These are phyloP conservation scores for Geoglossum cookeanum DNA, from an alignment of 2,329 filamentous ascomycete genomes.

Conservation along the genomic window DNA sequence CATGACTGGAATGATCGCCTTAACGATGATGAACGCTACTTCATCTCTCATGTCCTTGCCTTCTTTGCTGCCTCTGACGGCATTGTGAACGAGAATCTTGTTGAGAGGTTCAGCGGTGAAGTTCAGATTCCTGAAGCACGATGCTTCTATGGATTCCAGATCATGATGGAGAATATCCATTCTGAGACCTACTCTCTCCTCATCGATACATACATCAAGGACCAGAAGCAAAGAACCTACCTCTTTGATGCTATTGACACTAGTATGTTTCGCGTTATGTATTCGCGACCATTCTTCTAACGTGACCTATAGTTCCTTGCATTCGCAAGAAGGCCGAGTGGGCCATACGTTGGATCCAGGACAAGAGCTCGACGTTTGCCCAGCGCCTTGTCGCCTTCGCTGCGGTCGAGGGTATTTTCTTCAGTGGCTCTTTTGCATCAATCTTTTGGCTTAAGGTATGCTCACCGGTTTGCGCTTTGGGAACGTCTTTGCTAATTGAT, in stretches of 20 bases:
- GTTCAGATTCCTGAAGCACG: conserved; percentile 95
- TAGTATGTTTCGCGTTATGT: conserved; percentile 37
- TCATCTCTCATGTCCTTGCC: conserved; percentile 93
- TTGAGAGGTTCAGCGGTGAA: conserved; percentile 93
- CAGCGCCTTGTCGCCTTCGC: conserved; percentile 93
- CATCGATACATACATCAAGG: conserved; percentile 98
- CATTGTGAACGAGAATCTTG: conserved; percentile 98
- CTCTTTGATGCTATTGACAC: conserved; percentile 98
- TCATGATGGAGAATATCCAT: conserved; percentile 99
- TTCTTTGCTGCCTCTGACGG: conserved; percentile 98
- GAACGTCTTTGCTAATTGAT: not conserved
- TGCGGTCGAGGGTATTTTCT: conserved; percentile 98
- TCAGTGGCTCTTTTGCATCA: conserved; percentile 92
- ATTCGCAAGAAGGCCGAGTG: conserved; percentile 98
- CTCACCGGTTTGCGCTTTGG: not conserved
- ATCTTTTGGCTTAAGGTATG: conserved; percentile 87
- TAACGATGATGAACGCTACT: conserved; percentile 94
- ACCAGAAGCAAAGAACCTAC: conserved; percentile 80
- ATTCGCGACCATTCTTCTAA: not conserved
- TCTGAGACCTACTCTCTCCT: conserved; percentile 98
- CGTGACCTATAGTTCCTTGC: conserved; percentile 49
- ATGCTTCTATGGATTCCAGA: conserved; percentile 99
- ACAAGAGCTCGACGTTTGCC: conserved; percentile 85
- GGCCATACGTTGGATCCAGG: conserved; percentile 87
- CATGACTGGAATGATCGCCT: conserved; percentile 98